Base-by-base conservation (phyloP, 2,329 filamentous ascomycete species). In the Chrysosporium keratinophilum region DNA sequence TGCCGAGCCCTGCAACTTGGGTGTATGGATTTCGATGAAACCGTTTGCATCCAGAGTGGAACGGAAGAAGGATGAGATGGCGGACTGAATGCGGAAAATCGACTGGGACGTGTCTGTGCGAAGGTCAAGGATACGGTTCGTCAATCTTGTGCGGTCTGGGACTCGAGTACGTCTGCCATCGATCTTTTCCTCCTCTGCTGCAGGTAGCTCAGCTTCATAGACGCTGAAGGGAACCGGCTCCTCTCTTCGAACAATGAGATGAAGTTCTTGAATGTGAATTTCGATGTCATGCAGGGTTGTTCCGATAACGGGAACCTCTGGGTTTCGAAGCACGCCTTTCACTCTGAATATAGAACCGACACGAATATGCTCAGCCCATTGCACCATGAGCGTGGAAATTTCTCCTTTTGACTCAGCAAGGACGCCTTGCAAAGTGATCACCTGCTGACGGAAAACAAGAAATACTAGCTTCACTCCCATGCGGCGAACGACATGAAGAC, bases 1-100 rank as follows among this genome's bases (percentile, higher is more conserved):
- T 1, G 90, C 90, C 11, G 86, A 84, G 1, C 88, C 87, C 73
- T 95, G 88, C 42, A 96, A 75, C 71, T 95, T 96, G 1, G 90
- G 90, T 0, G 88, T 95, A 66, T 95, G 88, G 56, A 96, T 95
- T 69, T 96, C 90, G 56, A 95, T 84, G 66, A 96, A 96, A 14
- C 82, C 84, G 58, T 84, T 76, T 1, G 78, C 76, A 60, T 91
- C 85, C 0, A 96, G 78, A 1, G 84, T 82, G 9, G 78, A 71
- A 47, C 90, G 85, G 77, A 95, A 96, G 23, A 86, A 77, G 62
- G 85, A 85, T 61, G 85, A 84, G 54, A 95, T 81, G 23, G 82
- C 84, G 3, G 88, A 85, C 60, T 93, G 87, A 47, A 95, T 82
- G 56, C 88, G 85, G 76, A 95, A 95, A 59, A 95, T 85, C 34